phyloP scores from a whole-genome alignment of 768 basidiomycete species.

The Coprinellus aureogranulatus region DNA sequence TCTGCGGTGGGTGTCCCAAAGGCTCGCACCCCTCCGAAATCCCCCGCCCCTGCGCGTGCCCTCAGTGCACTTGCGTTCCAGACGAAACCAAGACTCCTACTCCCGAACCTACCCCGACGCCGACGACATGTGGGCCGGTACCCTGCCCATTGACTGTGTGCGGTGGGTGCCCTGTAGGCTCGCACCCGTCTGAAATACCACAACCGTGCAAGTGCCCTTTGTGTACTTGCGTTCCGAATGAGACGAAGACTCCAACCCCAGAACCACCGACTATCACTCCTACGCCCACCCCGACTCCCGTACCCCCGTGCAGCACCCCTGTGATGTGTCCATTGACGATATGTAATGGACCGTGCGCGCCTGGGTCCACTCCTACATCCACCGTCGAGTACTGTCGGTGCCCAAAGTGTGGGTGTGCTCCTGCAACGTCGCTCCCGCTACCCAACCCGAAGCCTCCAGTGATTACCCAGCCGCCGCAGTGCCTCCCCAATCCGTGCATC shows the following conservation, averaged over 20 bases:
- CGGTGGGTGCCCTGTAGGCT: too few relatives aligned
- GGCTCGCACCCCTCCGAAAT: neutral
- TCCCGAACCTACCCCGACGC: too few relatives aligned
- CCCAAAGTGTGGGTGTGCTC: slow-evolving; percentile 1
- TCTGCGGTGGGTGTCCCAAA: neutral
- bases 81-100: neutral
- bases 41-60: neutral
- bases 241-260: too few relatives aligned
- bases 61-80: neutral
- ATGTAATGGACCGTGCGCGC: neutral
- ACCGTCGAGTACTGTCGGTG: neutral
- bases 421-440: neutral
- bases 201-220: too few relatives aligned
- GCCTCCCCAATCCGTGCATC: too few relatives aligned
- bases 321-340: neutral
- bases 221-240: neutral
- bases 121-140: neutral
- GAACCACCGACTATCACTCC: neutral
- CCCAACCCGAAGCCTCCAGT: neutral
- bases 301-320: neutral
- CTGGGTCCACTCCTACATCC: neutral
- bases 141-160: too few relatives aligned
- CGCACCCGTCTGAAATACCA: too few relatives aligned
- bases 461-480: too few relatives aligned
- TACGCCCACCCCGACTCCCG: neutral